Evolutionary conservation across 371 early-diverging fungal genomes (phyloP).

Genomic region (Rhizoclosmatium hyalinum): DNA sequence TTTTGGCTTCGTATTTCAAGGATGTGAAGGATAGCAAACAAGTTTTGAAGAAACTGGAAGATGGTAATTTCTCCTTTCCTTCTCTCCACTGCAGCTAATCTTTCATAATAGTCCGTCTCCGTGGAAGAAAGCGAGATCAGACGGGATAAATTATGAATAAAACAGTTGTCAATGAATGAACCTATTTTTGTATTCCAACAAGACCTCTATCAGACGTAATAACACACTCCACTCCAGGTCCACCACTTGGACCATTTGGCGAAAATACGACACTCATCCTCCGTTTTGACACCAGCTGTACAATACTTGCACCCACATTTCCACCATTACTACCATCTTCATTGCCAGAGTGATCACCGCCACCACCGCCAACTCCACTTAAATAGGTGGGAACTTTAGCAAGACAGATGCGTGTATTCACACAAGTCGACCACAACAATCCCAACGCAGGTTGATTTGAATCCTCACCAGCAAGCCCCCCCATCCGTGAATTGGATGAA

Average conservation of each 20-base stretch:
- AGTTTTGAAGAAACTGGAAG: conserved; percentile 78
- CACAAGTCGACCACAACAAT: conserved; percentile 76
- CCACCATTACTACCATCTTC: neutral
- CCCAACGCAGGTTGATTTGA: conserved; percentile 70
- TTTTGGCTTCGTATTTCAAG: conserved; percentile 72
- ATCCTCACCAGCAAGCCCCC: conserved; percentile 11
- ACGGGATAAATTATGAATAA: conserved; percentile 66
- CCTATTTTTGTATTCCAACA: neutral
- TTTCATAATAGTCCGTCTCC: conserved; percentile 73
- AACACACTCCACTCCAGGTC: neutral
- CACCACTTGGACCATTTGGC: conserved; percentile 9
- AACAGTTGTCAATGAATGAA: neutral
- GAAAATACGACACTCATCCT: conserved; percentile 23
- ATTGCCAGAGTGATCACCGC: neutral
- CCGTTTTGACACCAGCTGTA: neutral
- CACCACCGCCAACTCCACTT: neutral
- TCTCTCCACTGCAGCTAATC: neutral
- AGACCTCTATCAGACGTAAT: neutral
- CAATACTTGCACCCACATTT: neutral
- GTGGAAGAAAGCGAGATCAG: conserved; percentile 92
- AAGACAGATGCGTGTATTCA: conserved; percentile 73
- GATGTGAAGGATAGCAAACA: conserved; percentile 58
- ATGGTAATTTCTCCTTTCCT: conserved; percentile 65
- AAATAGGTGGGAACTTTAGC: conserved; percentile 30
- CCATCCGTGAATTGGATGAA: neutral